These are phyloP conservation scores for Pneumocystis jirovecii DNA, from an alignment of 1,139 yeast species.

Conservation along the genomic window DNA sequence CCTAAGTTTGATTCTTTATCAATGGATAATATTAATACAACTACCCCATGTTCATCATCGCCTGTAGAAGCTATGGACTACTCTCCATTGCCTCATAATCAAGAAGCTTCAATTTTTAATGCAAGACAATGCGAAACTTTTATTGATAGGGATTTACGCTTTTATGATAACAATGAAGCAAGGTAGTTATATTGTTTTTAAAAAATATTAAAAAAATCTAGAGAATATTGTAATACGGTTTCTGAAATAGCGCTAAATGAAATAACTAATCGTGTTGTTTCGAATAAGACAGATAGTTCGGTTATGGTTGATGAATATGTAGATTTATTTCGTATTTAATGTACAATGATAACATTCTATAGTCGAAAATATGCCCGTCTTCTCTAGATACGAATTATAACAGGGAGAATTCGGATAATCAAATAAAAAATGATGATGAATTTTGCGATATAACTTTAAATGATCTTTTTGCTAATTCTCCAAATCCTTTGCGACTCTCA, in stretches of 20 bases:
- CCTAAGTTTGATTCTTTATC: conserved; percentile 11
- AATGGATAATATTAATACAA: neutral
- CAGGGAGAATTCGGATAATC: neutral
- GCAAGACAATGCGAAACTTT: conserved; percentile 1
- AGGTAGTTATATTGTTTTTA: neutral
- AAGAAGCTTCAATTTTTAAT: neutral
- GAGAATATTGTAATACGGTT: conserved; percentile 1
- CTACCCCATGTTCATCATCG: conserved; percentile 9
- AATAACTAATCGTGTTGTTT: neutral
- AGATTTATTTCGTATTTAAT: neutral
- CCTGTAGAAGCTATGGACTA: conserved; percentile 14
- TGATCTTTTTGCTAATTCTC: conserved; percentile 5
- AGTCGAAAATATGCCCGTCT: neutral
- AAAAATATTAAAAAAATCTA: conserved; percentile 7
- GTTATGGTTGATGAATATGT: neutral
- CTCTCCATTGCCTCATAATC: conserved; percentile 15
- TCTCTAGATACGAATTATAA: neutral
- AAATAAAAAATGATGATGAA: neutral
- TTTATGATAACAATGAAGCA: conserved; percentile 2
- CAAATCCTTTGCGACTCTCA: conserved; percentile 2
- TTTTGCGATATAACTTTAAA: conserved; percentile 8
- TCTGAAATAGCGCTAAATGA: neutral
- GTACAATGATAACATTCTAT: neutral
- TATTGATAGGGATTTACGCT: conserved; percentile 7
- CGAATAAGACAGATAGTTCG: neutral